Conservation (phyloP, 495 filamentous ascomycete genomes). For the Hypoxylon subgilvum region DNA sequence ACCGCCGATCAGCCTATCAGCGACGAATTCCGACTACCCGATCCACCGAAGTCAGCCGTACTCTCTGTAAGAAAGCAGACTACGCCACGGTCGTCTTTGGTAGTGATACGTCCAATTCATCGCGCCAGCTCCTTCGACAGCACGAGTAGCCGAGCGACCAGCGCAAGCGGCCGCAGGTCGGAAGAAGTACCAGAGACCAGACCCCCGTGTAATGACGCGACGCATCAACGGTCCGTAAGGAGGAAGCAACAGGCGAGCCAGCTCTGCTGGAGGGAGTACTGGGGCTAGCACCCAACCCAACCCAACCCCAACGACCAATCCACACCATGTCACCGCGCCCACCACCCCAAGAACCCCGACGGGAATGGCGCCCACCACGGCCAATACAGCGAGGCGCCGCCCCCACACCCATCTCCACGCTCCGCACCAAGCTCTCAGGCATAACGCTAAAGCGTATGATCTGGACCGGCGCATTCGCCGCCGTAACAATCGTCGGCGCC, state of each 20-base stretch:
- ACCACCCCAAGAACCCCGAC: background rate
- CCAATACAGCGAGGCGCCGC: background rate
- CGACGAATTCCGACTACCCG: constrained; percentile 2
- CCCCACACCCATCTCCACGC: background rate
- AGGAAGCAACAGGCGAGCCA: constrained; percentile 24
- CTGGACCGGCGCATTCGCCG: constrained; percentile 56
- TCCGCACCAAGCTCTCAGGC: background rate
- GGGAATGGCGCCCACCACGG: background rate
- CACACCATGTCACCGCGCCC: background rate
- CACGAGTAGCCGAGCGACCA: background rate
- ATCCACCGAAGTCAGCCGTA: background rate
- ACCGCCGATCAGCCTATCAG: background rate
- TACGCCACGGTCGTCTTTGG: background rate
- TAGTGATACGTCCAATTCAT: constrained; percentile 2
- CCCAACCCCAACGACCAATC: too few relatives aligned
- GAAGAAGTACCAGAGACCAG: background rate
- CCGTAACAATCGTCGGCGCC: constrained; percentile 55
- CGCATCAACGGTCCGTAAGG: background rate
- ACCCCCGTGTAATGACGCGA: background rate
- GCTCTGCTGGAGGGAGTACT: constrained; percentile 35
- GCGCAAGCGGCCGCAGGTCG: background rate
- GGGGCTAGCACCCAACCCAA: too few relatives aligned
- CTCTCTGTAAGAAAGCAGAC: background rate
- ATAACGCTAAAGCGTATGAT: constrained; percentile 46
- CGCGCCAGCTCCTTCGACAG: constrained; percentile 9